Conservation (phyloP, 2,329 filamentous ascomycete genomes). For the Talaromyces sp. region DNA sequence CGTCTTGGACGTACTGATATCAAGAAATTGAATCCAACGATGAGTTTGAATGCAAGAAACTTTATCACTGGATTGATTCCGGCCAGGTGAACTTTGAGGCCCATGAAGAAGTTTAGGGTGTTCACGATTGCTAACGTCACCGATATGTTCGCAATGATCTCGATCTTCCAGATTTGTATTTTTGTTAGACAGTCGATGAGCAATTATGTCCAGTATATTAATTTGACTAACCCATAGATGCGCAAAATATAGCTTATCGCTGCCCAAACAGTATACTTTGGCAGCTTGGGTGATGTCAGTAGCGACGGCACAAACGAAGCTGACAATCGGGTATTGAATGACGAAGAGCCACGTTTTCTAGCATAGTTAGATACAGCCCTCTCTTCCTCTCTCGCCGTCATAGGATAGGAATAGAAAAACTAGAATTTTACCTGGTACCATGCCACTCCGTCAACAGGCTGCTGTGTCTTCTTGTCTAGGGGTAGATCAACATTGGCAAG, state of each 20-base stretch:
- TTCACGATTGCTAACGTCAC: constrained; percentile 10
- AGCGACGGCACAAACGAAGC: constrained; percentile 22
- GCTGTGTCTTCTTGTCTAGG: constrained; percentile 22
- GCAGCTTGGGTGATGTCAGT: constrained; percentile 29
- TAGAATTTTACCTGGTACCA: constrained; percentile 23
- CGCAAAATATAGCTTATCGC: constrained; percentile 29
- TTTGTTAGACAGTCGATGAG: constrained; percentile 18
- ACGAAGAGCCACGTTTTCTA: constrained; percentile 32
- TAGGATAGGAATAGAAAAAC: neutral
- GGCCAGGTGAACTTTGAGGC: constrained; percentile 22
- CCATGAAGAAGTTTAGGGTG: constrained; percentile 25
- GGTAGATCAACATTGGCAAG: constrained; percentile 33
- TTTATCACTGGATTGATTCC: constrained; percentile 29
- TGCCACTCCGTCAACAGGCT: constrained; percentile 23
- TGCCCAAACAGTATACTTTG: constrained; percentile 28
- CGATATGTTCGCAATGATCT: neutral
- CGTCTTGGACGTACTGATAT: constrained; percentile 23
- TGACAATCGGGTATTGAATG: constrained; percentile 39
- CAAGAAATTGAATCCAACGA: constrained; percentile 27
- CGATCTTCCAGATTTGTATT: neutral
- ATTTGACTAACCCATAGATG: constrained; percentile 32
- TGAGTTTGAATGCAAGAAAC: constrained; percentile 32
- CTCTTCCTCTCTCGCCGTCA: too few relatives aligned
- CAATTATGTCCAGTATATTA: constrained; percentile 19
- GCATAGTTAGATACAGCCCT: neutral